Evolutionary conservation across 192 early-diverging fungal species (phyloP), one percentile per base, ranked within the genome.

Genomic region (Helicostylum pulchrum): DNA sequence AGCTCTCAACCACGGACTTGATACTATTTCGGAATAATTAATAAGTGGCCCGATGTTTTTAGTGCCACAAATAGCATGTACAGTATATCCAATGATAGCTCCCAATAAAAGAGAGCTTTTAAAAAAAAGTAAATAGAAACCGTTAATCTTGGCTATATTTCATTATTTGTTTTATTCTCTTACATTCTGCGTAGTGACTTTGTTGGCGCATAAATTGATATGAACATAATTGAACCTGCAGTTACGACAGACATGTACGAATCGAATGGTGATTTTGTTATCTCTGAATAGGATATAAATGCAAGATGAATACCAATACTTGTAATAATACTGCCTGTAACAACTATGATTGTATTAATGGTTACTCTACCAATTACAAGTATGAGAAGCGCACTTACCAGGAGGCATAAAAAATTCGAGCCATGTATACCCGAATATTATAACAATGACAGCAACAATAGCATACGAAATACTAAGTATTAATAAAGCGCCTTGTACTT

Each of bases 351-450:
- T 19, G 4, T 7, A 15, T 48, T 17, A 15, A 6, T 26, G 6
- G 11, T 11, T 66, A 5, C 9, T 56, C n/a, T 66, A 17, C n/a
- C 56, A 19, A 36, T 19, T 3, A 45, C 14, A 2, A 39, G 19
- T 17, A 57, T 36, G 10, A n/a, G n/a, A 14, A 55, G n/a, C 9
- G 8, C 7, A 6, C 46, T 42, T 57, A 71, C 69, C 63, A 9
- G 82, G 83, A n/a, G 83, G 83, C 71, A 84, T 74, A 7, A 82
- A 62, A 42, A 67, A 51, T 51, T 83, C 68, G 49, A 84, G 57
- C 72, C 76, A 81, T 17, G 56, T 49, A 54, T 72, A 47, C 3
- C 83, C 83, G 53, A 66, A 51, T 26, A 71, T 14, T 20, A 72
- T 61, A 47, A 84, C 78, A 17, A 83, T 43, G 1, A 75, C 31